These are phyloP conservation scores for Pestalotiopsis sp. DNA, from an alignment of 2,329 filamentous ascomycete genomes.

Conservation along the genomic window DNA sequence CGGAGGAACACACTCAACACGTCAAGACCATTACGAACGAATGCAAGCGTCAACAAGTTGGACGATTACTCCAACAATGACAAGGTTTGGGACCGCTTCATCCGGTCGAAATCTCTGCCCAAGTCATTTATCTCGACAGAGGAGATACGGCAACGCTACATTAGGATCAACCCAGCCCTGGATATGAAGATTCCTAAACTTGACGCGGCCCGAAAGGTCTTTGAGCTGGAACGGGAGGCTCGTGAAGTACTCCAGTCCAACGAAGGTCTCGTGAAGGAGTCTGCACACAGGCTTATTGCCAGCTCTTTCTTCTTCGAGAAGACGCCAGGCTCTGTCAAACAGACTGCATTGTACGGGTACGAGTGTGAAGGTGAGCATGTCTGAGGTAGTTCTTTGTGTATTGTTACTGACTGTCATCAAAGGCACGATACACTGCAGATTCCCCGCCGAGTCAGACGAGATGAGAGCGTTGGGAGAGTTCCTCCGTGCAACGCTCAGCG, in stretches of 20 bases:
- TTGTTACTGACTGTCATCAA: background rate
- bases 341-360: constrained; percentile 22
- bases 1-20: constrained; percentile 4
- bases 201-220: constrained; percentile 1
- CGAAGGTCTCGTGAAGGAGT: constrained; percentile 23
- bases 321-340: constrained; percentile 26
- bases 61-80: constrained; percentile 16
- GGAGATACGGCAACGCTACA: constrained; percentile 23
- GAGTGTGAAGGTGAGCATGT: constrained; percentile 27
- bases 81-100: constrained; percentile 26
- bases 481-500: constrained; percentile 27
- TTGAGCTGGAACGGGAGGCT: constrained; percentile 25
- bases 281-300: constrained; percentile 30
- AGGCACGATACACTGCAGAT: constrained; percentile 31
- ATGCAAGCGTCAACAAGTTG: background rate
- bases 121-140: constrained; percentile 13
- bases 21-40: background rate
- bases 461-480: constrained; percentile 32
- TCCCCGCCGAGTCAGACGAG: constrained; percentile 25
- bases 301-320: constrained; percentile 35
- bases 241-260: constrained; percentile 25
- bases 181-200: constrained; percentile 13
- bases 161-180: constrained; percentile 29
- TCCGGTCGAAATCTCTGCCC: constrained; percentile 15
- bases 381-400: background rate